phyloP scores from a whole-genome alignment of 148 eudicot species.

The Beta vulgaris region DNA sequence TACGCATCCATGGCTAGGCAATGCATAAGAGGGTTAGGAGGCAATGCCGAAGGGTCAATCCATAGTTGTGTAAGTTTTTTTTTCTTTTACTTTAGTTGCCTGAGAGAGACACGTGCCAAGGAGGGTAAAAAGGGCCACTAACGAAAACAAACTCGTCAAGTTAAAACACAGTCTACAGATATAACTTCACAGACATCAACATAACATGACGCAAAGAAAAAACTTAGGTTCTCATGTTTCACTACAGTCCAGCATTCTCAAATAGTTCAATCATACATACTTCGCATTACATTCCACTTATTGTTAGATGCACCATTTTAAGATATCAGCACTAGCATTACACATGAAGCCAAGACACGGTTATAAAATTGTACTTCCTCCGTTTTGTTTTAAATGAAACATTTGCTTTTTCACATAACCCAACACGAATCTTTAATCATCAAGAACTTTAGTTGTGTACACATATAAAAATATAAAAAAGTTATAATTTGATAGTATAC shows the following conservation, averaged over 20 bases:
- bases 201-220: background rate
- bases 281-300: background rate
- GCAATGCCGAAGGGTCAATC: background rate
- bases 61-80: background rate
- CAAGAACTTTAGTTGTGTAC: no score
- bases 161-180: background rate
- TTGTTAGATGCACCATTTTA: background rate
- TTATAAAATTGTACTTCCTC: background rate
- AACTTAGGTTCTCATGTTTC: background rate
- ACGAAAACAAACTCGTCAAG: background rate
- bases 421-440: no score
- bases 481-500: no score
- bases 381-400: no score
- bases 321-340: background rate
- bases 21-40: no score
- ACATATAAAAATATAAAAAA: no score
- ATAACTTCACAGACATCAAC: background rate
- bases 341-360: background rate
- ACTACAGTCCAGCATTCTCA: background rate
- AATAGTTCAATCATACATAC: background rate
- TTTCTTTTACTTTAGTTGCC: background rate
- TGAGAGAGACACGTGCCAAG: no score
- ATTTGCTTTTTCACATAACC: no score
- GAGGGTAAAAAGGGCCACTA: background rate
- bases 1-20: no score